Evolutionary conservation across 495 filamentous ascomycete species (phyloP).

Genomic region (Pyrenula massariospora): DNA sequence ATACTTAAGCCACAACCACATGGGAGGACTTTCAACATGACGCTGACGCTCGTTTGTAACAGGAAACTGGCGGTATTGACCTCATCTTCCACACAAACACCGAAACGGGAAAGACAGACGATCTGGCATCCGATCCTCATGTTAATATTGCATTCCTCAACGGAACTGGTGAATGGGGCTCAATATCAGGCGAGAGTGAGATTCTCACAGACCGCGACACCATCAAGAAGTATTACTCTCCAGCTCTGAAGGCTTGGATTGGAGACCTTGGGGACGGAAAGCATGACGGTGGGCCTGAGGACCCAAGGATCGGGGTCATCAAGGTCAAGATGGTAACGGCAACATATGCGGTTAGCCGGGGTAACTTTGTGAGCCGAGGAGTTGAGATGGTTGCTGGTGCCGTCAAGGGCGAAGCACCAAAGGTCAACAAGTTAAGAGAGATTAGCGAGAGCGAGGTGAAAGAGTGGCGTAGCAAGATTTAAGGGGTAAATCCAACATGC

Average conservation of each 20-base stretch:
- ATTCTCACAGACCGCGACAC: conserved; percentile 55
- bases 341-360: conserved; percentile 29
- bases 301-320: conserved; percentile 61
- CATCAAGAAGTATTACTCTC: conserved; percentile 69
- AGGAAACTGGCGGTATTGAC: conserved; percentile 73
- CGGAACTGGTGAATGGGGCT: conserved; percentile 65
- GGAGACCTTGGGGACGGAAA: conserved; percentile 82
- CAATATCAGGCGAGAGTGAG: conserved; percentile 58
- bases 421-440: conserved; percentile 70
- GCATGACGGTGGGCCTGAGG: conserved; percentile 71
- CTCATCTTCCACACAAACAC: conserved; percentile 92
- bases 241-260: conserved; percentile 71
- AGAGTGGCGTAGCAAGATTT: conserved; percentile 6
- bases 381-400: conserved; percentile 67
- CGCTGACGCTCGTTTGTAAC: neutral
- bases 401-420: conserved; percentile 57
- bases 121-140: conserved; percentile 61
- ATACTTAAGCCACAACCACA: too few relatives aligned
- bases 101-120: conserved; percentile 82
- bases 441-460: conserved; percentile 55
- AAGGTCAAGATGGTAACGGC: conserved; percentile 31
- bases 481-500: neutral
- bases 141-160: conserved; percentile 83
- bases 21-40: too few relatives aligned
- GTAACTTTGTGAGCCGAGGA: conserved; percentile 41